Percentiles rank a stretch among this genome's conserved stretches.
These are phyloP conservation scores for Malus hybrid DNA, from an alignment of 331 rosid species.

Conservation along the genomic window DNA sequence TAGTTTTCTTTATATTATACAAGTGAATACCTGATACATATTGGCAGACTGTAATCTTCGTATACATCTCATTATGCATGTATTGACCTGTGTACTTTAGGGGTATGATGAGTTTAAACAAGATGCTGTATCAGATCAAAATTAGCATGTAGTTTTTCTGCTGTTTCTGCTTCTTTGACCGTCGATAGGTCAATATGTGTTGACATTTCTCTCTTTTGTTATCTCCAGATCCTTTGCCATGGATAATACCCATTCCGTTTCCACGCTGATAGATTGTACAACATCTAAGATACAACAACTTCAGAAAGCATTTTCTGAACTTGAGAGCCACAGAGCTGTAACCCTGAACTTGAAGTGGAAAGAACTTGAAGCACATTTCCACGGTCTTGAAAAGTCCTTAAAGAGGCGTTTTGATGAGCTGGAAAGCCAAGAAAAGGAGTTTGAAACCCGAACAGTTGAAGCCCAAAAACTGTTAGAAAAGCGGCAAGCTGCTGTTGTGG, in stretches of 20 bases:
- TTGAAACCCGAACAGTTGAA: conserved; percentile 59
- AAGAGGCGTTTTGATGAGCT: conserved; percentile 93
- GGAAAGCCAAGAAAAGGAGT: conserved; percentile 94
- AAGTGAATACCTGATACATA: too few relatives aligned
- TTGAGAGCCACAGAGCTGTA: conserved; percentile 86
- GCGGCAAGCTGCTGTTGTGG: conserved; percentile 61
- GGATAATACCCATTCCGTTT: conserved; percentile 78
- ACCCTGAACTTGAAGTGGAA: conserved; percentile 91
- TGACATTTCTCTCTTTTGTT: conserved; percentile 1
- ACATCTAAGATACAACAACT: conserved; percentile 92
- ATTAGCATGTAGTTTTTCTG: background rate
- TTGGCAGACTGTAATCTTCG: background rate
- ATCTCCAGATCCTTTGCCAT: conserved; percentile 53
- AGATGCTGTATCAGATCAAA: background rate
- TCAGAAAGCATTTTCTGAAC: conserved; percentile 98
- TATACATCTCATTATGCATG: background rate
- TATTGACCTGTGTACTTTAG: background rate
- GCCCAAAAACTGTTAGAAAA: conserved; percentile 64
- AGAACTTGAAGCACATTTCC: conserved; percentile 92
- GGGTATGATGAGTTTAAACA: background rate
- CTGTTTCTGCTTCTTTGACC: background rate
- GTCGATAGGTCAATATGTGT: background rate
- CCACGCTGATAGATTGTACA: conserved; percentile 72
- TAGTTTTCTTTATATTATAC: too few relatives aligned
- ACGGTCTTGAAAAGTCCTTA: conserved; percentile 89